A percentile compares a stretch with the other conserved stretches of the same genome.
These are phyloP conservation scores for Russula earlei DNA, from an alignment of 768 basidiomycete species.

Conservation along the genomic window DNA sequence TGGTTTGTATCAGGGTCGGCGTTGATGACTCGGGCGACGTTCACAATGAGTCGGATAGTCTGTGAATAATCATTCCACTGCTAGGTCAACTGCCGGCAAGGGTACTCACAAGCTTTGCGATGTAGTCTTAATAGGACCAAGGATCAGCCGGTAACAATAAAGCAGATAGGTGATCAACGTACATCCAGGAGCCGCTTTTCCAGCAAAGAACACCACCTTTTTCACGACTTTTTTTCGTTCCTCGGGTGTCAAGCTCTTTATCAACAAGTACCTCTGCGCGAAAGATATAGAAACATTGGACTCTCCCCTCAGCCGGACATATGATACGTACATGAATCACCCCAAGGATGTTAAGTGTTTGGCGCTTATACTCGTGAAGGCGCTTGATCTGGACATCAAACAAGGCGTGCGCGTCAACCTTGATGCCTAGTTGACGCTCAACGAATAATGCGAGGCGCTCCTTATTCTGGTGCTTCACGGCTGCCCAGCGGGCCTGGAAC, in stretches of 20 bases:
- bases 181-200: slow-evolving; percentile 94
- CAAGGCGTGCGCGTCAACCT: slow-evolving; percentile 65
- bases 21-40: slow-evolving; percentile 73
- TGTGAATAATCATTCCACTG: slow-evolving; percentile 22
- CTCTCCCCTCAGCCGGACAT: not conserved
- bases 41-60: slow-evolving; percentile 91
- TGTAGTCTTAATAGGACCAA: slow-evolving; percentile 48
- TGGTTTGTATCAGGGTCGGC: slow-evolving; percentile 82
- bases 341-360: slow-evolving; percentile 89
- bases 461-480: slow-evolving; percentile 87
- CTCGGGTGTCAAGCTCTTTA: slow-evolving; percentile 71
- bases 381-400: slow-evolving; percentile 94
- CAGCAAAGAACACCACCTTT: slow-evolving; percentile 94
- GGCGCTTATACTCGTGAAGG: slow-evolving; percentile 92
- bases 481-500: slow-evolving; percentile 75
- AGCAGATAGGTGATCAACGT: slow-evolving; percentile 23
- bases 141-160: slow-evolving; percentile 10
- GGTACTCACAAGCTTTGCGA: slow-evolving; percentile 69
- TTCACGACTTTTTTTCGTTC: slow-evolving; percentile 77
- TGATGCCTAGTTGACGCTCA: slow-evolving; percentile 58
- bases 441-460: slow-evolving; percentile 74
- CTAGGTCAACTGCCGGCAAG: not conserved
- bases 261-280: slow-evolving; percentile 60
- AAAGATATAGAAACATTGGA: not conserved
- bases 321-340: slow-evolving; percentile 61